Percentiles rank a stretch among this genome's conserved stretches.
Conservation (phyloP, 1,284 basidiomycete species). For the Cryptococcus deneoformans region DNA sequence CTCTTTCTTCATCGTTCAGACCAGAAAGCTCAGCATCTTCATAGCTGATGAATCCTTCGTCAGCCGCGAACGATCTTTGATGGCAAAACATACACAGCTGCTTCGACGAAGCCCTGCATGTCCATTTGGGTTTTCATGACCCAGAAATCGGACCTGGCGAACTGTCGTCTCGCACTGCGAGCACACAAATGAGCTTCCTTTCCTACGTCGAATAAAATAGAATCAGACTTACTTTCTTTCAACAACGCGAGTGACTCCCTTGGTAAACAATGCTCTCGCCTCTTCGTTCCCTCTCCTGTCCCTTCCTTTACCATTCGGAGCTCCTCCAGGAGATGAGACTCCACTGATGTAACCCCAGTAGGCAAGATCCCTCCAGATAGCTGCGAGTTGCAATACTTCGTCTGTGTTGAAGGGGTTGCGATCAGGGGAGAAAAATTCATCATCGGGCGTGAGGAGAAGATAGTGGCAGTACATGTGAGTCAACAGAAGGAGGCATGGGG, state of each 20-base stretch:
- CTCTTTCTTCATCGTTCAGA: slow-evolving; percentile 20
- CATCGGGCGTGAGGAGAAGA: slow-evolving; percentile 89
- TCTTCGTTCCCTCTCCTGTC: slow-evolving; percentile 56
- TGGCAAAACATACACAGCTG: slow-evolving; percentile 67
- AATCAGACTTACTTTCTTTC: slow-evolving; percentile 73
- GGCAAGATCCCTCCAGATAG: slow-evolving; percentile 47
- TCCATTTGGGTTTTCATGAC: slow-evolving; percentile 68
- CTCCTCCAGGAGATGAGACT: slow-evolving; percentile 48
- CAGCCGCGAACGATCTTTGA: not conserved
- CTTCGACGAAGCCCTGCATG: slow-evolving; percentile 81
- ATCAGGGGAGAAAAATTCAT: slow-evolving; percentile 77
- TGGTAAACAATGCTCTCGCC: slow-evolving; percentile 68
- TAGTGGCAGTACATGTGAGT: slow-evolving; percentile 80
- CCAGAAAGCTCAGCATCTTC: slow-evolving; percentile 51
- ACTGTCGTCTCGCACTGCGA: slow-evolving; percentile 70
- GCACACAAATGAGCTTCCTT: slow-evolving; percentile 2
- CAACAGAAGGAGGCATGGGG: slow-evolving; percentile 73
- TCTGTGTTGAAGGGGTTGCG: slow-evolving; percentile 75
- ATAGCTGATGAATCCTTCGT: slow-evolving; percentile 23
- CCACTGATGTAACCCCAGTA: slow-evolving; percentile 48
- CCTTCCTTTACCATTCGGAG: not conserved
- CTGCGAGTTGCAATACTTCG: slow-evolving; percentile 60
- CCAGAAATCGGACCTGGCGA: slow-evolving; percentile 83
- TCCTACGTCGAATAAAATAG: not conserved
- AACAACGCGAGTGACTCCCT: slow-evolving; percentile 73